Base-by-base conservation (phyloP, 2,329 filamentous ascomycete species). In the Berkeleyomyces rouxiae region DNA sequence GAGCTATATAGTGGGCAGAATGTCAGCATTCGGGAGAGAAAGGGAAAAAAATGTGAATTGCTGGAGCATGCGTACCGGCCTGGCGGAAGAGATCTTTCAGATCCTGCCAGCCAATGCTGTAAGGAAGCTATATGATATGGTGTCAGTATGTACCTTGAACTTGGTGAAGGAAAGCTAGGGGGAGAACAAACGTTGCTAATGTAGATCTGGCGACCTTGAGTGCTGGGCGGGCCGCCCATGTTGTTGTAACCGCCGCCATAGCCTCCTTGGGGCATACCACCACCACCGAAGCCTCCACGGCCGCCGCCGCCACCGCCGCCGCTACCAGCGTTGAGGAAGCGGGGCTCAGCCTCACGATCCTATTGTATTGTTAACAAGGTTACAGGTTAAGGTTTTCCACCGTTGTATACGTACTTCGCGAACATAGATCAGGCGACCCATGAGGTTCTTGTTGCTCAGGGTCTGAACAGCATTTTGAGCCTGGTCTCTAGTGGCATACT, bases 401-500 rank as follows among this genome's bases (percentile, higher is more conserved):
- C 23, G 23, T 23, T 23, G 23, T 23, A 23, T 59, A 72, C 78
- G 70, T 81, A 95, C 91, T 82, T 99, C 93, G 77, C 93, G 88
- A 74, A 99, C 93, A 75, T 99, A 99, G 74, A 99, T 90, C 70
- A 99, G 87, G 75, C 93, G 86, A 65, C 93, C 93, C 92, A 97
- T 97, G 66, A 99, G 81, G 74, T 95, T 96, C 77, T 96, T 92
- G 79, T 99, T 99, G 83, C 91, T 96, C 77, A 99, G 88, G 73
- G 90, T 93, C 75, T 88, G 86, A 78, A 99, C 93, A 72, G 93
- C 93, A 76, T 90, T 87, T 77, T 97, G 93, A 74, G 93, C 93
- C 87, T 99, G 90, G 73, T 99, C 93, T 84, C 91, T 89, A 71
- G 92, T 96, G 76, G 91, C 91, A 85, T 99, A 99, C 87, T 99